Conservation (phyloP, 306 rosid species). For the Cucurbita pepo region DNA sequence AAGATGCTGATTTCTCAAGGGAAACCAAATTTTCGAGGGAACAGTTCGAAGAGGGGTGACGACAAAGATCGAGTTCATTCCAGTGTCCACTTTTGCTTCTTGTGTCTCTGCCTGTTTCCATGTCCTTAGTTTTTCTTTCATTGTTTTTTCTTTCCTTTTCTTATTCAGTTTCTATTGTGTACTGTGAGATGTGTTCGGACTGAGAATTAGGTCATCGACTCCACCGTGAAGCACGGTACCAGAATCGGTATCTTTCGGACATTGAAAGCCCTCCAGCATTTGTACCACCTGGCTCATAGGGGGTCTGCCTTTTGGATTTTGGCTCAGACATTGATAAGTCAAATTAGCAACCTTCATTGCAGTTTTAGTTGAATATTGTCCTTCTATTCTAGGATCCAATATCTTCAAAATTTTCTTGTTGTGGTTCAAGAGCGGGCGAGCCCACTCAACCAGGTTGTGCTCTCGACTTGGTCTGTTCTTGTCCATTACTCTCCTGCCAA, state of each 20-base stretch:
- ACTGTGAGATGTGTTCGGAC: not conserved
- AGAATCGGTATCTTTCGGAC: conserved; percentile 1
- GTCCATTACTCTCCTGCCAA: conserved; percentile 61
- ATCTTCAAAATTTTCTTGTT: conserved; percentile 45
- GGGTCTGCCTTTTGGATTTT: conserved; percentile 72
- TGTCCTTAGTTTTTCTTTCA: not conserved
- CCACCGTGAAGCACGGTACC: not conserved
- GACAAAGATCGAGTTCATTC: not conserved
- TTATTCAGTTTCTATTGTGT: not conserved
- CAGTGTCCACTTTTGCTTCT: conserved; percentile 2
- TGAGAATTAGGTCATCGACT: not conserved
- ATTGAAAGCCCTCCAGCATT: conserved; percentile 38
- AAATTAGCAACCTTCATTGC: conserved; percentile 41
- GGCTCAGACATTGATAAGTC: conserved; percentile 63
- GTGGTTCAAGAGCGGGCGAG: conserved; percentile 52
- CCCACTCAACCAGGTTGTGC: conserved; percentile 73
- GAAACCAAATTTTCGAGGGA: not conserved
- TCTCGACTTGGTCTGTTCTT: conserved; percentile 69
- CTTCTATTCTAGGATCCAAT: conserved; percentile 53
- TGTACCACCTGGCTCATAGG: conserved; percentile 61
- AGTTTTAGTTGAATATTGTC: conserved; percentile 37
- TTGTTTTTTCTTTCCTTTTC: not conserved
- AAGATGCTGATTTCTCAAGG: not conserved
- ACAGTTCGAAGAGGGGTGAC: not conserved
- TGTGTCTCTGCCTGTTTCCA: not conserved